phyloP scores from a whole-genome alignment of 495 filamentous ascomycete species.

The Neurospora terricola region DNA sequence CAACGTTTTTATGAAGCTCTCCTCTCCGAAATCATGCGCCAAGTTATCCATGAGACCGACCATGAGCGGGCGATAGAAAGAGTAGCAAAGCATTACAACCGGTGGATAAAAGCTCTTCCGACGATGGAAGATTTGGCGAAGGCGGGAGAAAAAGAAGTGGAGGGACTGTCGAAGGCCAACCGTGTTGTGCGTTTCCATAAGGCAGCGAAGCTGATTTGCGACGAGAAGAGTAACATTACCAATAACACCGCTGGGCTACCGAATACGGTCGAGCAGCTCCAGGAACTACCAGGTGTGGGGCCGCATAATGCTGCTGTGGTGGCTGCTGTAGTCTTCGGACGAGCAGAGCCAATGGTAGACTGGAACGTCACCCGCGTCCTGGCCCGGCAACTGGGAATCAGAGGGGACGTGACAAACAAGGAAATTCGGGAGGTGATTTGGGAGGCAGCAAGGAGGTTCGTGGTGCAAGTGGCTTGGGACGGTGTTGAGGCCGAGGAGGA shows the following conservation, averaged over 20 bases:
- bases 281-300: slow-evolving; percentile 33
- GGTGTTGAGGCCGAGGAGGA: neutral
- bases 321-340: slow-evolving; percentile 35
- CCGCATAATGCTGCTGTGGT: slow-evolving; percentile 36
- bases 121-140: no score
- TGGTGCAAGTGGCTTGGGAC: slow-evolving; percentile 24
- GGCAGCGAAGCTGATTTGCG: no score
- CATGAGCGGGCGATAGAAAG: no score
- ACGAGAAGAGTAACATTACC: no score
- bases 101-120: slow-evolving; percentile 24
- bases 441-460: slow-evolving; percentile 33
- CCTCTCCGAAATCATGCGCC: slow-evolving; percentile 41
- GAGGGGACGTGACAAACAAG: slow-evolving; percentile 1
- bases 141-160: no score
- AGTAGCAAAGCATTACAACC: slow-evolving; percentile 17
- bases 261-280: slow-evolving; percentile 11
- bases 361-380: slow-evolving; percentile 36
- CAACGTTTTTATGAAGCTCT: slow-evolving; percentile 39
- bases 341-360: slow-evolving; percentile 33
- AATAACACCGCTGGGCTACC: no score
- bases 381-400: slow-evolving; percentile 31
- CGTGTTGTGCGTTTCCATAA: no score
- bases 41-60: neutral
- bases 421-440: slow-evolving; percentile 18
- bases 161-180: no score